Evolutionary conservation across 441 rosid species (phyloP), one percentile per base, ranked within the genome.

Genomic region (Melastoma candidum): DNA sequence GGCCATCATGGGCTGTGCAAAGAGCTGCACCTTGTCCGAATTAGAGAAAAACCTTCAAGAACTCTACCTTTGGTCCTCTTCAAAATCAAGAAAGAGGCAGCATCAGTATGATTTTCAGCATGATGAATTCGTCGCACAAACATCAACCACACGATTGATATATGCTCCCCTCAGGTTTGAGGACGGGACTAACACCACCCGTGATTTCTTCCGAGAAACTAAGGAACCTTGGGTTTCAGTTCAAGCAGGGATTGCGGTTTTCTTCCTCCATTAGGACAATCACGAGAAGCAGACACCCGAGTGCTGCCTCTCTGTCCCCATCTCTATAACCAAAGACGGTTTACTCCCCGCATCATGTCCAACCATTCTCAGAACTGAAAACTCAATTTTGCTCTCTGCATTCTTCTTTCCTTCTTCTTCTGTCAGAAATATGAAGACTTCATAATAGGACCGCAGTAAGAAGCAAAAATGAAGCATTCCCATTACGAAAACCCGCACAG

Each of bases 201-300:
- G 72, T 68, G 61, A 81, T 90, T 59, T 90, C 93, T 50, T 83
- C 96, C 11, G 74, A 72, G 76, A 84, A 78, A 74, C 52, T 83
- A 43, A 71, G 63, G 65, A 83, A 74, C 17, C 47, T 84, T 69
- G 90, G 96, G 17, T 85, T 87, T 59, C 46, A 48, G 49, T 81
- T 64, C 64, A 71, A 76, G 81, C 58, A 53, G 64, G 2, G 64
- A 60, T 56, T 61, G 47, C 26, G 75, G 79, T 46, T 74, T 78
- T 63, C 71, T 69, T 49, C 66, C 77, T 51, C 58, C 60, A 0
- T 49, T 49, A 36, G 43, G 41, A 29, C 54, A 57, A 49, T 36
- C 41, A 17, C 41, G 41, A 36, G 41, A 36, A 4, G 41, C 41
- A 36, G 41, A 36, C 41, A 36, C 6, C 22, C 22, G 41, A 36